Base-by-base conservation (phyloP, 805 yeast species). In the Sugiyamaella chiloensis region DNA sequence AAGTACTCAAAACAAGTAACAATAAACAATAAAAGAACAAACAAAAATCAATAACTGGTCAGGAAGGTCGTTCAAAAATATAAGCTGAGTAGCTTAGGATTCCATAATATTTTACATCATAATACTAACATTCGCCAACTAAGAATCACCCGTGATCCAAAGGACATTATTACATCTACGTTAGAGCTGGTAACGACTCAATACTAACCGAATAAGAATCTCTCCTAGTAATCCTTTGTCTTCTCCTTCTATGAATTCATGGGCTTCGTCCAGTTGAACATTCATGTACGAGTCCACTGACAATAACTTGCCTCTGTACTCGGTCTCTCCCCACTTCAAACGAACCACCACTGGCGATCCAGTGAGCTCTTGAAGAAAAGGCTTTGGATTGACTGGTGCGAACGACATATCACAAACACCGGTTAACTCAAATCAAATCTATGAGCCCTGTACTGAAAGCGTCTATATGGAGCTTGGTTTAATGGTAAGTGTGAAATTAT, bases 281-380 rank as follows among this genome's bases (percentile, higher is more conserved):
- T 93, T 93, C 91, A 93, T 91, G 68, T 93, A 93, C 58, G 87
- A 86, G 63, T 93, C 99, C 20, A 87, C 84, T 1, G 96, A 80
- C 3, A 81, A 67, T 37, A 93, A 73, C 17, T 65, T 76, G 1
- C 99, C 99, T 50, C 71, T 77, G 66, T 93, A 93, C 64, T 89
- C 95, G 8, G 96, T 85, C 54, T 78, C 78, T 60, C 89, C 91
- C 84, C 96, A 93, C 63, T 93, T 93, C 52, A 93, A 75, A 48
- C 89, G 79, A 17, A 93, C 91, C 9, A 81, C 69, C 9, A 91
- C 89, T 27, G 69, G 73, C 50, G 82, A 75, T 47, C 83, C 81
- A n/a, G 85, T 73, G 37, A 93, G 76, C 20, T 85, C 82, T 52
- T 82, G 82, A 40, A 93, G 72, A 57, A 82, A 93, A n/a, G 96